Evolutionary conservation across 164 flowering plant species (phyloP), one percentile per base, ranked within the genome.

Genomic region (Protea cynaroides): DNA sequence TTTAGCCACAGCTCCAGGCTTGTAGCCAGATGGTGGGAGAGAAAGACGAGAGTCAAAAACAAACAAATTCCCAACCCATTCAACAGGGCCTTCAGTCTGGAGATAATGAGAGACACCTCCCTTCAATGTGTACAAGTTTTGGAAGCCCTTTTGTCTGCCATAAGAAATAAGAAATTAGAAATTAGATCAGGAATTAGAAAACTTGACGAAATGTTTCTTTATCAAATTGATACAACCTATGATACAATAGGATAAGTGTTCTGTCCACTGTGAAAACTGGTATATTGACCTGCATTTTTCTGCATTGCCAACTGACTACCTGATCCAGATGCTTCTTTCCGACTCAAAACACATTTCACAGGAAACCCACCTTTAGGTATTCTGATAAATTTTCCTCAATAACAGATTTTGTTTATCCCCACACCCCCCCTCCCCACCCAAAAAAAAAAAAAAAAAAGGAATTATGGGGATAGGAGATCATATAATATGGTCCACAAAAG

Each of bases 31-130:
- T 46, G 98, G 96, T 56, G 92, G 96, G 60, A 93, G 85, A 55
- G 98, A 87, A 29, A 90, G 91, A 37, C 98, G 96, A 14, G 89
- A 79, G 67, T 93, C 97, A 67, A 93, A 93, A 25, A 90, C 92
- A 67, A 90, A 93, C 67, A 90, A 77, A 72, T 90, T 90, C 17
- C 97, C 97, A 56, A 79, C 74, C 98, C 98, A 94, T 67, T 83
- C 82, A 24, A 44, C 74, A 3, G 95, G 79, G 59, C 96, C 98
- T 81, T 94, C 96, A 43, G 67, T 80, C 77, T 84, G 66, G 7
- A 94, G 90, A 73, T 90, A 94, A 64, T 90, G 79, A 63, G 98
- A 89, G 54, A 90, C 81, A 15, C 96, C 97, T 38, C 98, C 98
- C 70, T 87, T 78, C 75, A 89, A 69, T 46, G 96, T 89, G 81